phyloP scores from a whole-genome alignment of 1,284 basidiomycete species.

The Tetrapyrgos nigripes region DNA sequence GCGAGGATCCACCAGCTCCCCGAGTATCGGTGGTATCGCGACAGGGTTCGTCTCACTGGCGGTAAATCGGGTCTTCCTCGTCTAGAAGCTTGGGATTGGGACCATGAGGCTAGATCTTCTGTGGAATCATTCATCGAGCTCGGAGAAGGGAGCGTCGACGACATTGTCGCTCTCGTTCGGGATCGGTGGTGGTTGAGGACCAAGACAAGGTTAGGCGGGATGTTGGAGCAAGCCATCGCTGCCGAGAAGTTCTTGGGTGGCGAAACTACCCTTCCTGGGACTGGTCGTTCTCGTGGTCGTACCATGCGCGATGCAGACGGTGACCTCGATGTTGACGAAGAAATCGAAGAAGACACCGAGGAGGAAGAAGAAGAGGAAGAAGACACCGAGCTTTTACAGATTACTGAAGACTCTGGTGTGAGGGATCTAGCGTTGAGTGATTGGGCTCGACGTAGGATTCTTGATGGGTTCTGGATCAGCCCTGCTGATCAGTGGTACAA shows the following conservation, averaged over 20 bases:
- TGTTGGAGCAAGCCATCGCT: constrained; percentile 70
- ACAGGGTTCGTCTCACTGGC: constrained; percentile 43
- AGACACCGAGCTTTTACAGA: constrained; percentile 61
- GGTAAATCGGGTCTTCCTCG: background rate
- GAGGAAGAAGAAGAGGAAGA: constrained; percentile 70
- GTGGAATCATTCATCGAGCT: constrained; percentile 72
- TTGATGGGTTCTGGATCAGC: constrained; percentile 76
- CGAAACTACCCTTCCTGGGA: constrained; percentile 32
- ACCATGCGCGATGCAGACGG: constrained; percentile 6
- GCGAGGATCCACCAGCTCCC: constrained; percentile 50
- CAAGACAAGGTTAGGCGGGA: constrained; percentile 66
- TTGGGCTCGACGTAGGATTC: constrained; percentile 72
- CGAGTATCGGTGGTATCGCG: constrained; percentile 68
- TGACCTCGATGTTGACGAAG: constrained; percentile 33
- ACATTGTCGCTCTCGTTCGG: constrained; percentile 63
- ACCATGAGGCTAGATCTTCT: constrained; percentile 66
- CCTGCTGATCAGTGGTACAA: constrained; percentile 73
- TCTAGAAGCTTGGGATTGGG: constrained; percentile 26
- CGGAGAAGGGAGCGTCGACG: constrained; percentile 70
- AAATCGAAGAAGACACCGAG: constrained; percentile 45
- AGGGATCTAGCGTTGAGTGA: constrained; percentile 72
- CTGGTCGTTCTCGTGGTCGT: constrained; percentile 7
- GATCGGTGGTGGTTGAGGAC: constrained; percentile 75
- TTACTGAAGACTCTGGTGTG: constrained; percentile 67
- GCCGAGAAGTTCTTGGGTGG: constrained; percentile 56